These are phyloP conservation scores for Amauroascus verrucosus DNA, from an alignment of 2,329 filamentous ascomycete species.

Conservation along the genomic window DNA sequence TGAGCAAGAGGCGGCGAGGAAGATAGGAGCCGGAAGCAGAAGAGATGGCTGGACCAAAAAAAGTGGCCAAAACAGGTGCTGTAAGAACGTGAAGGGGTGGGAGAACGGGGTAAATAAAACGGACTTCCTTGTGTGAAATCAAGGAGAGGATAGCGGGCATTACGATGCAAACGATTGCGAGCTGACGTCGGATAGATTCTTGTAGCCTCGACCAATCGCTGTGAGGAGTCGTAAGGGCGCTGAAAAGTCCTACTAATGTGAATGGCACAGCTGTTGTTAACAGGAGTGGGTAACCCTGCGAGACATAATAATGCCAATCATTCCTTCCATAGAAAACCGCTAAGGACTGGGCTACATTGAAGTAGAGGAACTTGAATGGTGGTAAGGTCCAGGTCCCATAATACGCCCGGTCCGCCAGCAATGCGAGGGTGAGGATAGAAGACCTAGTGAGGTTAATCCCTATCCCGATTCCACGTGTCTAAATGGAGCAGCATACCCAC, in stretches of 20 bases:
- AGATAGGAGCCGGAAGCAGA: constrained; percentile 26
- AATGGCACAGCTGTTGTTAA: constrained; percentile 78
- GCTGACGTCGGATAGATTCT: constrained; percentile 39
- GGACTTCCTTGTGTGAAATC: constrained; percentile 91
- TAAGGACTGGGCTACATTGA: constrained; percentile 80
- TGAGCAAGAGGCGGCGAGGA: constrained; percentile 45
- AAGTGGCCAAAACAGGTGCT: constrained; percentile 54
- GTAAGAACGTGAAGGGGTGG: constrained; percentile 76
- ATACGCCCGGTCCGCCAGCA: constrained; percentile 62
- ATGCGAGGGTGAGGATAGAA: constrained; percentile 52
- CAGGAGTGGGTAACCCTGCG: constrained; percentile 78
- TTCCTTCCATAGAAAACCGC: constrained; percentile 89
- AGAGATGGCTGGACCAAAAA: constrained; percentile 47
- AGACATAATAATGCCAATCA: constrained; percentile 84
- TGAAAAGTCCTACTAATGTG: constrained; percentile 53
- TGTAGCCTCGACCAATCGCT: constrained; percentile 1
- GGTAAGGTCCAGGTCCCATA: constrained; percentile 84
- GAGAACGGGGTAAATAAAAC: constrained; percentile 88
- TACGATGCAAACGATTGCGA: constrained; percentile 50
- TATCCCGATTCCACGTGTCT: not conserved
- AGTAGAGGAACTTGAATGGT: constrained; percentile 73
- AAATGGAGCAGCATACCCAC: constrained; percentile 33
- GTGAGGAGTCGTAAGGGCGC: constrained; percentile 33
- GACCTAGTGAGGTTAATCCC: constrained; percentile 4
- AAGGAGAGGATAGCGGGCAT: constrained; percentile 58